Base-by-base conservation (phyloP, 306 rosid genomes). In the Vigna hirtella region DNA sequence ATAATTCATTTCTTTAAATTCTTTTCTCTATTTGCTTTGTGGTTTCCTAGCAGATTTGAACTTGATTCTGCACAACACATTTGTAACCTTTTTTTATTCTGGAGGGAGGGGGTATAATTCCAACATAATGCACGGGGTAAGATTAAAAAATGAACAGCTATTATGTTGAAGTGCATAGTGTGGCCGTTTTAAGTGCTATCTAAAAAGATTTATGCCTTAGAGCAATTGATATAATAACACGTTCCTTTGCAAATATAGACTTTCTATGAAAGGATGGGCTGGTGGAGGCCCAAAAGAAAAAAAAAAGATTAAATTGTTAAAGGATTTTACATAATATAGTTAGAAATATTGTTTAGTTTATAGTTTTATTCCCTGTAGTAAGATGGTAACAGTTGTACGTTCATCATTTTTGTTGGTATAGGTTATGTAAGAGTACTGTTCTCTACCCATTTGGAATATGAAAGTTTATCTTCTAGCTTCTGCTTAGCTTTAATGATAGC, bases 191-290 rank as follows among this genome's bases (percentile, higher is more conserved):
- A 68, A 28, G 34, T 74, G 30, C 18, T 43, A 22, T 6, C 65
- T 36, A 8, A 8, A 13, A 45, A 51, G 30, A 65, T 42, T 45
- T 64, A 62, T 43, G 38, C 22, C 40, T 50, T 9, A 1, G 13
- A 42, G 49, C 20, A 63, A 51, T 26, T 64, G 47, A 50, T 76
- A 40, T 68, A 68, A 5, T 42, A 7, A 36, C 26, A 57, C 38
- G 26, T 71, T 78, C 63, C 63, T 62, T 36, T 59, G 82, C 15
- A 34, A 43, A 55, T 77, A 48, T 47, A 22, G 24, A 22, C n/a
- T 3, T 20, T 36, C 42, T 5, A 36, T 6, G 42, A 6, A 36
- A 36, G 42, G 42, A 36, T 36, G 42, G 42, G 42, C 42, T 4
- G 42, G 42, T 4, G 42, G 42, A 36, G 42, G 42, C 42, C 42